Conservation (phyloP, 257 asterid species). For the Nicotiana attenuata region DNA sequence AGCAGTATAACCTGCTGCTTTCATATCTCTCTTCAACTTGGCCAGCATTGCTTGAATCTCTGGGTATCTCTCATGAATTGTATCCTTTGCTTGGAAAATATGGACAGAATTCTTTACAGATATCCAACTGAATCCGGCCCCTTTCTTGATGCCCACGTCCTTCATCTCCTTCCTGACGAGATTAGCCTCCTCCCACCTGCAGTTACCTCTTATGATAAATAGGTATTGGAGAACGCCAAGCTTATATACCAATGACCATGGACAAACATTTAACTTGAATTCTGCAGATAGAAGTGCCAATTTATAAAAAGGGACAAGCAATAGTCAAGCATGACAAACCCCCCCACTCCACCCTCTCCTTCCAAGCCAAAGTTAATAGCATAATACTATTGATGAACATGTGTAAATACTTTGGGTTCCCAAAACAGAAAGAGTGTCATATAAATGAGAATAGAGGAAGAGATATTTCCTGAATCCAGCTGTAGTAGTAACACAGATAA, state of each 20-base stretch:
- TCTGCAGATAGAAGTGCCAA: not conserved
- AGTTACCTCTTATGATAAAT: conserved; percentile 7
- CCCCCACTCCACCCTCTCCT: not conserved
- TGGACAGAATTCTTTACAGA: conserved; percentile 54
- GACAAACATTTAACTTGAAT: not conserved
- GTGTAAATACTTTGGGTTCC: not conserved
- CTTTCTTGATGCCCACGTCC: conserved; percentile 78
- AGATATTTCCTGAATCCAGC: not conserved
- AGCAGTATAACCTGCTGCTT: conserved; percentile 69
- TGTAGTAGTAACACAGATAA: not conserved
- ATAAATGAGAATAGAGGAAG: not conserved
- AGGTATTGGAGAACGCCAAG: not conserved
- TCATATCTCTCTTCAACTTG: conserved; percentile 50
- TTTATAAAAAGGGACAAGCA: not conserved
- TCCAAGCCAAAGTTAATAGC: not conserved
- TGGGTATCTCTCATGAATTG: conserved; percentile 41
- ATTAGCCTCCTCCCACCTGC: conserved; percentile 75
- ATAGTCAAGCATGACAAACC: not conserved
- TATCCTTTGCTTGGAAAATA: conserved; percentile 80
- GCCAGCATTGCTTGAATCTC: conserved; percentile 70
- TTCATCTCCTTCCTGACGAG: conserved; percentile 71
- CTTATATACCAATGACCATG: not conserved
- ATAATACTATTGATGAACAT: not conserved
- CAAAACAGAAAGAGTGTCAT: not conserved
- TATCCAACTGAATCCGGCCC: conserved; percentile 79